phyloP scores from a whole-genome alignment of 306 rosid species.

The Prunus dulcis region DNA sequence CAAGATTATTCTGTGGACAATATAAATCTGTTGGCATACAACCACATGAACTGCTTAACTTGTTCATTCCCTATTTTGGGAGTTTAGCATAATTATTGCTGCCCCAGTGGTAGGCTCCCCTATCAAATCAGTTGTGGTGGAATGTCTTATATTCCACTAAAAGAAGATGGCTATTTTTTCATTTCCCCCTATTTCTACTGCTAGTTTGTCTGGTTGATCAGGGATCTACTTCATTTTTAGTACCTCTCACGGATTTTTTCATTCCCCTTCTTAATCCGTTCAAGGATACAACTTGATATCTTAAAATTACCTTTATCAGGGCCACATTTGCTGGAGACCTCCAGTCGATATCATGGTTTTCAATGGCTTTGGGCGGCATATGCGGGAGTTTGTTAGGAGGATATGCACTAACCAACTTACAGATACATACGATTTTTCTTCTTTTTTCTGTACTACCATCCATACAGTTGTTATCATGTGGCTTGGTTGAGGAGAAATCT shows the following conservation, averaged over 20 bases:
- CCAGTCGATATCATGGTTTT: conserved; percentile 73
- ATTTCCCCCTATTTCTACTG: not conserved
- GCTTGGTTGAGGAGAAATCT: conserved; percentile 62
- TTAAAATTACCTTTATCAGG: conserved; percentile 40
- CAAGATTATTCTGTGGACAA: not conserved
- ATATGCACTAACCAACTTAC: conserved; percentile 62
- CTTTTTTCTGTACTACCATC: conserved; percentile 63
- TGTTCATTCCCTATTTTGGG: not conserved
- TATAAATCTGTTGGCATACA: not conserved
- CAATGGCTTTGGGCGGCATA: conserved; percentile 88
- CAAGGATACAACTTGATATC: not conserved
- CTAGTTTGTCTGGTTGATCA: conserved; percentile 8
- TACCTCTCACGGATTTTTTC: not conserved
- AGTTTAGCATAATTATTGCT: not conserved
- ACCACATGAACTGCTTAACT: not conserved
- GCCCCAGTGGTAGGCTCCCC: not conserved
- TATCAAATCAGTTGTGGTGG: not conserved
- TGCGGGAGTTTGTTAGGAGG: conserved; percentile 84
- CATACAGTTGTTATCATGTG: conserved; percentile 73
- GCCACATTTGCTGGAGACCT: conserved; percentile 77
- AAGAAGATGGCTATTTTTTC: not conserved
- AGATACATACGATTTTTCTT: conserved; percentile 59
- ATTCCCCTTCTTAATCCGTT: not conserved
- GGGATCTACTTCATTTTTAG: not conserved
- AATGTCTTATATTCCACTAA: conserved; percentile 1